Conservation (phyloP, 306 rosid species). For the Pyrus communis region DNA sequence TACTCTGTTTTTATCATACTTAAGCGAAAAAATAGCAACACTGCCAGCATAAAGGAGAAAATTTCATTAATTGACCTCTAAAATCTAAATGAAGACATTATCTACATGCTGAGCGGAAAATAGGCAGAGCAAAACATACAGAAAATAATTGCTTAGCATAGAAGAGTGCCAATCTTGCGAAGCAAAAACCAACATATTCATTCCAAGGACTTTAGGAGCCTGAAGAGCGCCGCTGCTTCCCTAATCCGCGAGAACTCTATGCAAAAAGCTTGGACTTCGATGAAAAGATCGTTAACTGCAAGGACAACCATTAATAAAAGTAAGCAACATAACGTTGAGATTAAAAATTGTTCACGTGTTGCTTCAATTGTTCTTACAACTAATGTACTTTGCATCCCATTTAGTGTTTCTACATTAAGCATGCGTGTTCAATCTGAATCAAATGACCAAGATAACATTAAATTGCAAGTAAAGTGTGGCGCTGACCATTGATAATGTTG, state of each 20-base stretch:
- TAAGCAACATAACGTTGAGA: not conserved
- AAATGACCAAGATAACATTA: not conserved
- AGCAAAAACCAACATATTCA: constrained; percentile 11
- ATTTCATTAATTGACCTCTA: not conserved
- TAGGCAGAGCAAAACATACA: not conserved
- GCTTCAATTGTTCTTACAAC: not conserved
- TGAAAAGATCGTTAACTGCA: constrained; percentile 90
- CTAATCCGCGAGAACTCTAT: constrained; percentile 88
- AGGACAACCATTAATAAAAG: constrained; percentile 11
- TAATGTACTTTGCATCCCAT: not conserved
- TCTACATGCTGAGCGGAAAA: not conserved
- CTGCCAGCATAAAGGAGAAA: not conserved
- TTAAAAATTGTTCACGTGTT: not conserved
- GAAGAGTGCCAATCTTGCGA: not conserved
- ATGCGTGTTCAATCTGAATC: not conserved
- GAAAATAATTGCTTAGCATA: not conserved
- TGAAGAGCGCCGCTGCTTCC: constrained; percentile 82
- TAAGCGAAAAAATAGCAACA: not conserved
- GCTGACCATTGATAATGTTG: constrained; percentile 88
- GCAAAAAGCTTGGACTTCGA: constrained; percentile 93
- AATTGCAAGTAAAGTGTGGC: constrained; percentile 1
- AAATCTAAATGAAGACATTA: constrained; percentile 8
- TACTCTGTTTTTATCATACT: not conserved
- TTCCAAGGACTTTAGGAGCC: constrained; percentile 88
- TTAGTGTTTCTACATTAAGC: not conserved